Percentiles rank a stretch among this genome's conserved stretches.
These are phyloP conservation scores for Amanita inopinata DNA, from an alignment of 768 basidiomycete species.

Conservation along the genomic window DNA sequence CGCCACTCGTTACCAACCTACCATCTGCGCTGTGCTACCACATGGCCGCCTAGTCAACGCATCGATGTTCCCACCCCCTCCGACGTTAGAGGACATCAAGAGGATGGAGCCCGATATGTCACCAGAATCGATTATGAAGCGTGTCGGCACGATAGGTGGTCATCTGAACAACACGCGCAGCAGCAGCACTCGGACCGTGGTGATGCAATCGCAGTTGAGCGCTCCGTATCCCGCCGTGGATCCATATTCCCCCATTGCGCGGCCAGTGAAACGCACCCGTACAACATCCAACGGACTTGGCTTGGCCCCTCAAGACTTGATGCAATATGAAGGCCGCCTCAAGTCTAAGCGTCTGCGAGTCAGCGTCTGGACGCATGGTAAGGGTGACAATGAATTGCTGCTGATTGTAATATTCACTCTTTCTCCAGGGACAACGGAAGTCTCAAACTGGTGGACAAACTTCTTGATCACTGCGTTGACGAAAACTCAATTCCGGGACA, in stretches of 20 bases:
- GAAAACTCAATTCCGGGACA: constrained; percentile 5
- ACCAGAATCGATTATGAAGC: constrained; percentile 7
- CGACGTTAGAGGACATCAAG: constrained; percentile 8
- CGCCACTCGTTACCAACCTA: background rate
- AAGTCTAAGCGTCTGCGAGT: constrained; percentile 3
- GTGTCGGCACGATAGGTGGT: constrained; percentile 6
- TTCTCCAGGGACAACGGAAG: background rate
- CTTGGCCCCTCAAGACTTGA: constrained; percentile 3
- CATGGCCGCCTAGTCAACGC: background rate
- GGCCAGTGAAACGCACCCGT: constrained; percentile 5
- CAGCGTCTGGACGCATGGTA: constrained; percentile 5
- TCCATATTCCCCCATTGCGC: constrained; percentile 6
- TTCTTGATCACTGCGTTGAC: constrained; percentile 8
- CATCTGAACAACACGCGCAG: background rate
- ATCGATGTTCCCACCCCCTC: constrained; percentile 4
- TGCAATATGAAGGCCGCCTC: background rate
- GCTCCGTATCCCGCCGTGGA: background rate
- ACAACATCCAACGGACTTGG: constrained; percentile 2
- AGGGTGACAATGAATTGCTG: background rate
- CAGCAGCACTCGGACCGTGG: background rate
- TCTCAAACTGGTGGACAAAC: constrained; percentile 7
- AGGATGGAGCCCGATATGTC: constrained; percentile 8
- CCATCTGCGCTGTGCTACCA: background rate
- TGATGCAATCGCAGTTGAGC: background rate
- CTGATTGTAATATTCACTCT: background rate